Percentiles rank a stretch among this genome's conserved stretches.
phyloP scores from a whole-genome alignment of 768 basidiomycete genomes.

The Hypsizygus marmoreus region DNA sequence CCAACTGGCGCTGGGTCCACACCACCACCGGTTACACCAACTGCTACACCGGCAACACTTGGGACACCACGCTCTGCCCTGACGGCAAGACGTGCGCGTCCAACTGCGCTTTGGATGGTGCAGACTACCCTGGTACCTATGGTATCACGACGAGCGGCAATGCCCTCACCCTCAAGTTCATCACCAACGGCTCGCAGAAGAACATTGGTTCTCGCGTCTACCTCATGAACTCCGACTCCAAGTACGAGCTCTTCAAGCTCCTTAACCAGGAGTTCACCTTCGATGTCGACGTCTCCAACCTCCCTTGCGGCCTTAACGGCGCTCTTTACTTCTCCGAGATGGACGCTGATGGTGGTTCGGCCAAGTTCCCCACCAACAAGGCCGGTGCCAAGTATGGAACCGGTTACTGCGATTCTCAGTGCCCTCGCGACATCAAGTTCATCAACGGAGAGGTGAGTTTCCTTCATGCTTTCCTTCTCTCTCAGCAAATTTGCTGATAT shows the following conservation, averaged over 20 bases:
- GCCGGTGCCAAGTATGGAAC: constrained; percentile 47
- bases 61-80: constrained; percentile 54
- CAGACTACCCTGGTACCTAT: constrained; percentile 48
- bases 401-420: constrained; percentile 47
- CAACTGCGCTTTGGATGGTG: constrained; percentile 43
- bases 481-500: background rate
- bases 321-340: too few species aligned
- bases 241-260: constrained; percentile 46
- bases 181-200: constrained; percentile 36
- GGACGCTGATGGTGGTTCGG: constrained; percentile 51
- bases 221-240: constrained; percentile 47
- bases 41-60: constrained; percentile 61
- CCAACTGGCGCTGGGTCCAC: constrained; percentile 62
- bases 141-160: constrained; percentile 50
- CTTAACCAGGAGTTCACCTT: constrained; percentile 61
- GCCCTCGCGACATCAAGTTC: constrained; percentile 61
- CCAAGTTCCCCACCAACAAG: constrained; percentile 49
- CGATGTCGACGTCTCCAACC: constrained; percentile 60
- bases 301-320: constrained; percentile 60
- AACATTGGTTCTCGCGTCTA: constrained; percentile 49
- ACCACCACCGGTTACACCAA: constrained; percentile 36
- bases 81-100: constrained; percentile 45
- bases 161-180: constrained; percentile 49
- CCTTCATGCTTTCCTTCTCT: background rate
- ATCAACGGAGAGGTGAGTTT: constrained; percentile 51